These are phyloP conservation scores for Coprinopsis sp. DNA, from an alignment of 768 basidiomycete species.

Conservation along the genomic window DNA sequence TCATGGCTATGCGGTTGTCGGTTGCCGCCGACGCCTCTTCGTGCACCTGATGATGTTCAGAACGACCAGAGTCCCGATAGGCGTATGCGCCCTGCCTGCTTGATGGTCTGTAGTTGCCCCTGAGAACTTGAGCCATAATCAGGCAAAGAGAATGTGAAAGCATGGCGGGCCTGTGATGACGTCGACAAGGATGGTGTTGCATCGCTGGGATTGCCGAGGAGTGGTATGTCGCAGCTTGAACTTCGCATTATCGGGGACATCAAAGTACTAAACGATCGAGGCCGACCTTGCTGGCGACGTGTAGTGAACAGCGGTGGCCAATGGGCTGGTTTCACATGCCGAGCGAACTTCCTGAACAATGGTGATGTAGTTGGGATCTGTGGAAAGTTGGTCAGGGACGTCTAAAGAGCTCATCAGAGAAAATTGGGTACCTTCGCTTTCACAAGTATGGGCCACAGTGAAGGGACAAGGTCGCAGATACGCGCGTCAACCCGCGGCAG, in stretches of 20 bases:
- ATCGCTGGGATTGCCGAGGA: too few species aligned
- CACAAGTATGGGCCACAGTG: constrained; percentile 48
- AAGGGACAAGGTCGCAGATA: constrained; percentile 49
- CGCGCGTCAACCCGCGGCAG: constrained; percentile 21
- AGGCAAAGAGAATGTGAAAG: too few species aligned
- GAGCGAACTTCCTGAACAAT: constrained; percentile 38
- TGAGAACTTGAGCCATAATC: too few species aligned
- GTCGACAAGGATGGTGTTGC: neutral
- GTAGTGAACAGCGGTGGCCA: neutral
- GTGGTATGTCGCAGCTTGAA: neutral
- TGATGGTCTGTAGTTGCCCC: too few species aligned
- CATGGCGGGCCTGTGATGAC: too few species aligned
- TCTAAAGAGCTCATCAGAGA: neutral
- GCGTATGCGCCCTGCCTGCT: too few species aligned
- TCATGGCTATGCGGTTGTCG: too few species aligned
- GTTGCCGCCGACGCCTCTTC: too few species aligned
- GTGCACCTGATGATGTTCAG: too few species aligned
- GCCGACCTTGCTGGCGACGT: constrained; percentile 6
- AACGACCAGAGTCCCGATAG: too few species aligned
- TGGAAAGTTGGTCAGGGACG: neutral
- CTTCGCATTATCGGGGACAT: neutral
- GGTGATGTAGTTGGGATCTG: constrained; percentile 48
- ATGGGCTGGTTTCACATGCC: neutral
- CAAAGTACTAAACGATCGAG: constrained; percentile 22
- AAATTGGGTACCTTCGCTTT: constrained; percentile 33